phyloP scores from a whole-genome alignment of 495 filamentous ascomycete species.

The Penicillium parvum region DNA sequence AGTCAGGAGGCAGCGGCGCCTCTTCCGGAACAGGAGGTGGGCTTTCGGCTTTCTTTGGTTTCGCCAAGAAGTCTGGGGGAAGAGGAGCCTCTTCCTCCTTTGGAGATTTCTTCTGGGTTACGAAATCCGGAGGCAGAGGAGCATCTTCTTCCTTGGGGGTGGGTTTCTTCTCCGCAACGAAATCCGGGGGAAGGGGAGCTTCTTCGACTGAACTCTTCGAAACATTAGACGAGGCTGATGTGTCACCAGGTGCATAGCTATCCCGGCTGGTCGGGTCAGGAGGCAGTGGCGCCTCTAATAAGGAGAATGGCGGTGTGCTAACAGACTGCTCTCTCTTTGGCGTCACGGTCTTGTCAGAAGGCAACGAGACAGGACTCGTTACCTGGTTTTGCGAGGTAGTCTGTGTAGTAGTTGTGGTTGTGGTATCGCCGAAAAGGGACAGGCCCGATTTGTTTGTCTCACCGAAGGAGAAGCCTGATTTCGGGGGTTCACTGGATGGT shows the following conservation, averaged over 20 bases:
- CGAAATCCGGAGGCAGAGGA: slow-evolving; percentile 18
- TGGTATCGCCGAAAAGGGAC: slow-evolving; percentile 32
- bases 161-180: slow-evolving; percentile 11
- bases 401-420: slow-evolving; percentile 1
- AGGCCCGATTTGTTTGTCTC: slow-evolving; percentile 36
- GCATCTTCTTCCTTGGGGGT: slow-evolving; percentile 7
- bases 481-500: slow-evolving; percentile 27
- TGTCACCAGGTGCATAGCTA: slow-evolving; percentile 59
- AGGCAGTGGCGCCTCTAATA: slow-evolving; percentile 58
- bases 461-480: slow-evolving; percentile 30
- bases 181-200: slow-evolving; percentile 29
- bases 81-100: slow-evolving; percentile 25
- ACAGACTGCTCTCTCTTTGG: slow-evolving; percentile 20
- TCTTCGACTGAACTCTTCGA: slow-evolving; percentile 48
- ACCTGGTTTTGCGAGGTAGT: slow-evolving; percentile 21
- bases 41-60: slow-evolving; percentile 17
- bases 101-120: slow-evolving; percentile 35
- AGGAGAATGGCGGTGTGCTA: slow-evolving; percentile 21
- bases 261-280: slow-evolving; percentile 72
- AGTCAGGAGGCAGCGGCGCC: slow-evolving; percentile 49
- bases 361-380: slow-evolving; percentile 30
- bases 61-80: slow-evolving; percentile 27
- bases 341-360: slow-evolving; percentile 37
- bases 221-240: slow-evolving; percentile 61
- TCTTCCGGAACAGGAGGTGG: slow-evolving; percentile 35